Base-by-base conservation (phyloP, 306 rosid species). In the Fagus crenata region DNA sequence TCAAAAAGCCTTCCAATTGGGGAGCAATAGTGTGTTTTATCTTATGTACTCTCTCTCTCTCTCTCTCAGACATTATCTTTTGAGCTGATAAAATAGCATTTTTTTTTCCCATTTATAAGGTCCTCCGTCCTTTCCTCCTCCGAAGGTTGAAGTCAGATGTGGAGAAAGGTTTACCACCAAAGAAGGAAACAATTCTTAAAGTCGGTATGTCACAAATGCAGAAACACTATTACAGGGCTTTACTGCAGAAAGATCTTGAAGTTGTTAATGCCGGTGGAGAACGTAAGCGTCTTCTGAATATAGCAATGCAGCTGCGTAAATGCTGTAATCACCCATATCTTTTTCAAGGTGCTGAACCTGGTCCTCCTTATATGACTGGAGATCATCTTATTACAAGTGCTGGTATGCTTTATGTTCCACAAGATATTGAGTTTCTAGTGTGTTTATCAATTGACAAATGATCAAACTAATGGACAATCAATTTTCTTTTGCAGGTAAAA, bases 201-300 rank as follows among this genome's bases (percentile, higher is more conserved):
- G 97, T 95, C 18, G 98, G 97, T 72, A 89, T 95, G 99, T 95
- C 99, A 11, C 97, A 92, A 73, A 86, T 95, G 99, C 99, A 95
- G 87, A 95, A 95, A 70, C 96, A 92, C 60, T 95, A 90, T 77
- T 95, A 95, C 63, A 93, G 49, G 85, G 99, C 99, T 75, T 85
- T 95, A 77, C 82, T 95, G 79, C 99, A 95, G 85, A 95, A 95
- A 81, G 99, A 95, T 86, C 96, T 95, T 43, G 99, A 95, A 90
- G 99, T 95, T 86, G 97, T 95, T 61, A 95, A 95, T 85, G 97
- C 99, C 80, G 99, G 99, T 69, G 99, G 99, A 81, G 99, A 95
- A 72, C 90, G 99, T 37, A 95, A 95, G 74, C 92, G 98, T 28
- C 98, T 95, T 77, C 83, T 95, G 75, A 95, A 95, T 85, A 90